Percentiles rank a stretch among this genome's conserved stretches.
Evolutionary conservation across 371 early-diverging fungal species (phyloP).

Genomic region (Dichotomocladium elegans): DNA sequence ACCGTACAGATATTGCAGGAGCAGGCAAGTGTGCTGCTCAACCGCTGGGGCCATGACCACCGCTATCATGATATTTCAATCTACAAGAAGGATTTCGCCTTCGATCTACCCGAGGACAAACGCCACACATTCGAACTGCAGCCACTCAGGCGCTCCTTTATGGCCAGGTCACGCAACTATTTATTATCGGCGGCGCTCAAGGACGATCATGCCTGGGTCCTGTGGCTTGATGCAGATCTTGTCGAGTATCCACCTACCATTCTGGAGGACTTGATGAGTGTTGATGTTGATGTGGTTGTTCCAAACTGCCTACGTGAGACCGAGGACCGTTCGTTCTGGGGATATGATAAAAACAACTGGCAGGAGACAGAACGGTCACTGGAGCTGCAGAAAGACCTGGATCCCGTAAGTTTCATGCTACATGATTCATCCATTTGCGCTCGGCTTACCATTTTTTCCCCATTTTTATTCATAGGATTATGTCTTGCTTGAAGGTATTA

Average conservation of each 20-base stretch:
- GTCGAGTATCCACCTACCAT: constrained; percentile 50
- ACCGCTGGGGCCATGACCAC: constrained; percentile 10
- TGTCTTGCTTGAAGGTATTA: constrained; percentile 37
- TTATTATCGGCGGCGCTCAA: constrained; percentile 44
- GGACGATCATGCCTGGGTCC: constrained; percentile 52
- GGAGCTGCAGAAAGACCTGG: constrained; percentile 46
- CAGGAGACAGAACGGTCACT: constrained; percentile 56
- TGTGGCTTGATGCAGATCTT: constrained; percentile 63
- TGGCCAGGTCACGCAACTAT: constrained; percentile 59
- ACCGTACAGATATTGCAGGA: constrained; percentile 41
- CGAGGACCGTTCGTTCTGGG: constrained; percentile 42
- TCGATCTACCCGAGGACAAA: constrained; percentile 43
- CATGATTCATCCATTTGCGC: background rate
- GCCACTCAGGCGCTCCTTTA: constrained; percentile 47
- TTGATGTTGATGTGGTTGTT: constrained; percentile 55
- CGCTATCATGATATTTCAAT: constrained; percentile 47
- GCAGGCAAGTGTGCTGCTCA: constrained; percentile 23
- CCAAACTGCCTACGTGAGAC: constrained; percentile 55
- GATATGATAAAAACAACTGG: constrained; percentile 71
- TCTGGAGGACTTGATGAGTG: constrained; percentile 48
- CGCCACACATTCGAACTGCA: constrained; percentile 53
- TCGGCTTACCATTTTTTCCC: background rate
- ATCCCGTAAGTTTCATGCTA: constrained; percentile 21
- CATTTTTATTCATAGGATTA: constrained; percentile 12
- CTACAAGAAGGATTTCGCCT: constrained; percentile 56